Evolutionary conservation across 2,329 filamentous ascomycete genomes (phyloP).

Genomic region (Beauveria rudraprayagi): DNA sequence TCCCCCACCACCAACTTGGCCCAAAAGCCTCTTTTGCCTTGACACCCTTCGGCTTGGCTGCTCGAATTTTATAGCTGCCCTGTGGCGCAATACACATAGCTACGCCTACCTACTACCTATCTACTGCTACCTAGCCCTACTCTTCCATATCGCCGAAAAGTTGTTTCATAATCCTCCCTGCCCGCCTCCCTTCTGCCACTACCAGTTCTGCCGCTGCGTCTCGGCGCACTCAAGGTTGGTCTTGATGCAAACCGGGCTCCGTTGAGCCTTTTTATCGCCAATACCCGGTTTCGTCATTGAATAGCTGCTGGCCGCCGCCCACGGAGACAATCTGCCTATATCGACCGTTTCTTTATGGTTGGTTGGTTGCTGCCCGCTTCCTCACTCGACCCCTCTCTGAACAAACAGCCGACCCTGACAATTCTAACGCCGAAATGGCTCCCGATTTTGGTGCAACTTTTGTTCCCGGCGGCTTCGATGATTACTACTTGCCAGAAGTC

Average conservation of each 20-base stretch:
- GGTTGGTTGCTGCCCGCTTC: not conserved
- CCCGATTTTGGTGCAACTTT: conserved; percentile 44
- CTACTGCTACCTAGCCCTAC: not conserved
- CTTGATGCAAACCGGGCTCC: not conserved
- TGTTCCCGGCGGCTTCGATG: conserved; percentile 49
- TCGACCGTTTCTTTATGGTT: not conserved
- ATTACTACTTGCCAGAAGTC: conserved; percentile 55
- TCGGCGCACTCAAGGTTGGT: not conserved
- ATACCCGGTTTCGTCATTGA: not conserved
- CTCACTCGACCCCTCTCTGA: not conserved
- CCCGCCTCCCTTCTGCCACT: not conserved
- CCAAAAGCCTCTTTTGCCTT: not conserved
- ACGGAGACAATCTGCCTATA: not conserved
- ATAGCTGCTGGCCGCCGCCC: not conserved
- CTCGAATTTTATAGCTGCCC: not conserved
- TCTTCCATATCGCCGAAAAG: not conserved
- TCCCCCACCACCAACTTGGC: not conserved
- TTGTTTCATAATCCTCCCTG: not conserved
- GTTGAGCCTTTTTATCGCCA: not conserved
- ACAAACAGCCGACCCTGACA: not conserved
- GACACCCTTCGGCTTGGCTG: not conserved
- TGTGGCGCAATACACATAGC: not conserved
- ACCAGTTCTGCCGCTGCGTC: not conserved
- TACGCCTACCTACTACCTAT: too few species aligned
- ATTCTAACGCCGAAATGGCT: conserved; percentile 5